Conservation (phyloP, 2,329 filamentous ascomycete species). For the Eutypa lata region DNA sequence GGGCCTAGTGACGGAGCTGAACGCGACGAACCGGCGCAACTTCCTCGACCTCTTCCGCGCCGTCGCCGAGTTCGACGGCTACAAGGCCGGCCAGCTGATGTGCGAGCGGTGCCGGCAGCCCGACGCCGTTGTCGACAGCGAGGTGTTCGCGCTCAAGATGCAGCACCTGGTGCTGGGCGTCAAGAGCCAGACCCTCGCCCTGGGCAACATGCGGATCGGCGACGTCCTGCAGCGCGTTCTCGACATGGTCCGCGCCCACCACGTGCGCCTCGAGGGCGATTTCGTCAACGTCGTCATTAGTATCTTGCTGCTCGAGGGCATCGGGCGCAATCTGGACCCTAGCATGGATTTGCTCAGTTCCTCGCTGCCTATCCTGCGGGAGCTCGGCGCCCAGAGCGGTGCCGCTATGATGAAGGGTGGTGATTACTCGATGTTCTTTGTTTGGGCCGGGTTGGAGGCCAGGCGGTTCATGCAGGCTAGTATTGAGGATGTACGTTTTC, state of each 20-base stretch:
- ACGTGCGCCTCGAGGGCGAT: slow-evolving; percentile 92
- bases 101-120: slow-evolving; percentile 92
- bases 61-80: slow-evolving; percentile 94
- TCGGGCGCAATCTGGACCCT: slow-evolving; percentile 82
- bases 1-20: slow-evolving; percentile 90
- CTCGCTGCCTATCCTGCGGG: slow-evolving; percentile 83
- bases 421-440: slow-evolving; percentile 80
- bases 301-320: slow-evolving; percentile 89
- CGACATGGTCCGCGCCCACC: slow-evolving; percentile 85
- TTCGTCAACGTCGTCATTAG: slow-evolving; percentile 98
- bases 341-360: slow-evolving; percentile 82
- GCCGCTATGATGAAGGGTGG: slow-evolving; percentile 67
- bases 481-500: slow-evolving; percentile 71
- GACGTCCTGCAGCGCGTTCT: slow-evolving; percentile 91
- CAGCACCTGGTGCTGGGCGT: slow-evolving; percentile 90
- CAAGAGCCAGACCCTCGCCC: slow-evolving; percentile 84
- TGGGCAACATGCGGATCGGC: slow-evolving; percentile 93
- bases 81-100: slow-evolving; percentile 93
- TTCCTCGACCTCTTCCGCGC: slow-evolving; percentile 96
- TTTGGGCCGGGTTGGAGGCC: slow-evolving; percentile 89
- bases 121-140: slow-evolving; percentile 80
- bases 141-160: slow-evolving; percentile 94
- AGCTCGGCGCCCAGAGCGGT: slow-evolving; percentile 77
- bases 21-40: slow-evolving; percentile 78
- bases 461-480: slow-evolving; percentile 86